These are phyloP conservation scores for Mycena filopes DNA, from an alignment of 768 basidiomycete genomes.

Conservation along the genomic window DNA sequence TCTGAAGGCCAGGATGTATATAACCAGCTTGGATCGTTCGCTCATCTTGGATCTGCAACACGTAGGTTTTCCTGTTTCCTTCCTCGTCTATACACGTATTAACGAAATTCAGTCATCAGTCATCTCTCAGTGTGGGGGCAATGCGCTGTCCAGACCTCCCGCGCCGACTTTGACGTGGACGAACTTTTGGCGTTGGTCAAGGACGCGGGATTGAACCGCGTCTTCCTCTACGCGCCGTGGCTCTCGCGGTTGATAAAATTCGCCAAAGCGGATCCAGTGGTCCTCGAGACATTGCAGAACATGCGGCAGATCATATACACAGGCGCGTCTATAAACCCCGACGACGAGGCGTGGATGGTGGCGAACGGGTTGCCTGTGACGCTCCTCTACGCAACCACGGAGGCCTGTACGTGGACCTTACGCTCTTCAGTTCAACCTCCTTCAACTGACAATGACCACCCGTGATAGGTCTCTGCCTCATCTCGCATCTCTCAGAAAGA, in stretches of 20 bases:
- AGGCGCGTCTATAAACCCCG: conserved; percentile 29
- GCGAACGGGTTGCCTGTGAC: conserved; percentile 18
- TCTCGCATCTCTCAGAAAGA: conserved; percentile 10
- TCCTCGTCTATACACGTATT: neutral
- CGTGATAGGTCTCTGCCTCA: neutral
- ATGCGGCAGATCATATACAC: conserved; percentile 37
- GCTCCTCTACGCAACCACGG: conserved; percentile 26
- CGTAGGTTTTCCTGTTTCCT: neutral
- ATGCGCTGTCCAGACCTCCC: conserved; percentile 36
- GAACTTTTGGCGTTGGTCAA: conserved; percentile 38
- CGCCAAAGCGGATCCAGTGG: conserved; percentile 19
- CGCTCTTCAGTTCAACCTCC: neutral
- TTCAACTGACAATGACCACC: neutral
- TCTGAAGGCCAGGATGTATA: neutral
- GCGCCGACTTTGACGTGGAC: conserved; percentile 31
- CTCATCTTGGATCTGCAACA: conserved; percentile 4
- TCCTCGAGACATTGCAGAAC: conserved; percentile 27
- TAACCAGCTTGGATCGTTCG: conserved; percentile 14
- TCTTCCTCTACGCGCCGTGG: conserved; percentile 37
- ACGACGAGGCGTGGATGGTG: conserved; percentile 10
- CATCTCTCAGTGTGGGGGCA: conserved; percentile 34
- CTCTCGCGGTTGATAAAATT: conserved; percentile 32
- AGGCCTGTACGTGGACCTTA: conserved; percentile 13
- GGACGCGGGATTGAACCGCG: conserved; percentile 29
- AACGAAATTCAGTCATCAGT: conserved; percentile 16